Base-by-base conservation (phyloP, 202 grass and related monocot genomes). In the Dendrocalamus latiflorus region DNA sequence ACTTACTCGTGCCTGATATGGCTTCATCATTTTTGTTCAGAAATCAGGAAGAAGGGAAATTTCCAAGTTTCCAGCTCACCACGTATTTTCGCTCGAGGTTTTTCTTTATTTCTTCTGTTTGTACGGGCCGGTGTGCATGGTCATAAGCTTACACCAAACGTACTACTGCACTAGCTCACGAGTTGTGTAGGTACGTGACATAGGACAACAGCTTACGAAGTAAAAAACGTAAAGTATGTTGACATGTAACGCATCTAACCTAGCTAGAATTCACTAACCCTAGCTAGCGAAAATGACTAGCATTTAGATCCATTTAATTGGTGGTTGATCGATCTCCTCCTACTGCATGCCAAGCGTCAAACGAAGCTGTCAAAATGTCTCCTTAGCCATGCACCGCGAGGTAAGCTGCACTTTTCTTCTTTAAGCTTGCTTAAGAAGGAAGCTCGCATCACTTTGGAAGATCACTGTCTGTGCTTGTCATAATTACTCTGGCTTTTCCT, bases 401-500 rank as follows among this genome's bases (percentile, higher is more conserved):
- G 16, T 6, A 20, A 28, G 6, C 34, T 38, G 55, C 63, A 34
- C 47, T 11, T 87, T 64, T 70, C 43, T 54, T 63, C 20, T 36
- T 25, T 53, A 53, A 59, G 65, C 71, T 22, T 83, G 79, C 72
- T 72, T 57, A 18, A 36, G 8, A 45, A 55, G 45, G 72, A 70
- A 76, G 51, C 78, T 37, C 47, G 34, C 45, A 25, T 18, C 47
- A 12, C 76, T 80, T 74, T 64, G 68, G 37, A 49, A 37, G 18
- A 41, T 53, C 49, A 20, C 6, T 14, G 78, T 42, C 3, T 64
- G 65, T 82, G 79, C 45, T 39, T 53, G 64, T 18, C 65, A 82
- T 87, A 34, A 77, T 76, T 25, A 48, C 58, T 39, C 55, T 16
- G 13, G 18, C 43, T 25, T 25, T 83, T 87, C 13, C 65, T 56